phyloP scores from a whole-genome alignment of 805 yeast species.

The Cyberlindnera nakhonratchasimensis region DNA sequence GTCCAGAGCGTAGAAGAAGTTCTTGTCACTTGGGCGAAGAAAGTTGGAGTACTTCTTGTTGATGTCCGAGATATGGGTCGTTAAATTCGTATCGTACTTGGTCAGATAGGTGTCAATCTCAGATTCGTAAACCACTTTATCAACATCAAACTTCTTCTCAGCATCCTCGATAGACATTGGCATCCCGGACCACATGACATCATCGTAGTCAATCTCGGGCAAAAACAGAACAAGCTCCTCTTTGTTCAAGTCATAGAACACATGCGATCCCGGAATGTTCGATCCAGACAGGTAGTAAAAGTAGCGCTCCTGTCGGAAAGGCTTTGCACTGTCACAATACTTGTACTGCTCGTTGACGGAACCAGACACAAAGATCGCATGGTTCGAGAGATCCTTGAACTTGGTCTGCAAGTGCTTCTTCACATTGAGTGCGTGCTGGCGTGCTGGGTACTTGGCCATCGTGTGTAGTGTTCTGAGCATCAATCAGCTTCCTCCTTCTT shows the following conservation, averaged over 20 bases:
- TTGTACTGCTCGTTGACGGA: constrained; percentile 56
- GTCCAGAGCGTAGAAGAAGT: constrained; percentile 71
- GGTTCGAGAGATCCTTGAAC: constrained; percentile 26
- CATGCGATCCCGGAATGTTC: constrained; percentile 71
- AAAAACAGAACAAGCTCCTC: constrained; percentile 69
- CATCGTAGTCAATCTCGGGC: constrained; percentile 83
- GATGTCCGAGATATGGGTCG: constrained; percentile 54
- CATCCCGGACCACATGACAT: constrained; percentile 94
- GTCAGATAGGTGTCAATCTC: constrained; percentile 39
- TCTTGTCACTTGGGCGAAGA: constrained; percentile 43
- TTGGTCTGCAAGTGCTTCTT: constrained; percentile 35
- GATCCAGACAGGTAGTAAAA: constrained; percentile 86
- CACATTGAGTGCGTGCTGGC: constrained; percentile 62
- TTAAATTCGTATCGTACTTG: constrained; percentile 34
- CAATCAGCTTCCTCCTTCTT: not conserved
- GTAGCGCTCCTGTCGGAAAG: constrained; percentile 86
- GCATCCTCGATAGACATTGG: constrained; percentile 74
- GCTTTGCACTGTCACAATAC: constrained; percentile 75
- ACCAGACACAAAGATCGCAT: constrained; percentile 58
- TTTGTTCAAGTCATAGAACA: constrained; percentile 49
- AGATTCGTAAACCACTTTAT: constrained; percentile 64
- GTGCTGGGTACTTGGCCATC: constrained; percentile 72
- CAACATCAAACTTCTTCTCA: constrained; percentile 65
- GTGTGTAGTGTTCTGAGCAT: constrained; percentile 13
- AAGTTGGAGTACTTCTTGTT: constrained; percentile 31